phyloP scores from a whole-genome alignment of 257 asterid species.

The Solanum tarapatanum region DNA sequence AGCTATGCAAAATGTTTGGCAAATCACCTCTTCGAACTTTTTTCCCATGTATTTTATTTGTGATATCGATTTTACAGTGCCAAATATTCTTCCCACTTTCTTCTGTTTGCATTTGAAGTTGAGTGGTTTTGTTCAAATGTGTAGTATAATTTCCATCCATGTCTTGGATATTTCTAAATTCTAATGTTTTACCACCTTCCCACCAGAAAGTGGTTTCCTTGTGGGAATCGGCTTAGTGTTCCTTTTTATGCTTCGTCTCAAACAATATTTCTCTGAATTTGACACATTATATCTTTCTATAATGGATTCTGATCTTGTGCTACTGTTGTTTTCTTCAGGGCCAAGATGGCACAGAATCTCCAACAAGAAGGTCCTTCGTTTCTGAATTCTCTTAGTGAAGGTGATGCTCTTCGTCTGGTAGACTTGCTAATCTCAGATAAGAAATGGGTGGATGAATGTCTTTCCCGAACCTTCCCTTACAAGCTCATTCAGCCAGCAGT shows the following conservation, averaged over 20 bases:
- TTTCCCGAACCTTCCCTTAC: constrained; percentile 36
- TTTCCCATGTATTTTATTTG: not conserved
- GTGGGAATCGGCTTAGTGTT: not conserved
- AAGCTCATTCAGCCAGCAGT: constrained; percentile 15
- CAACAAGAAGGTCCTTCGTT: constrained; percentile 39
- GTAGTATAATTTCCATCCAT: not conserved
- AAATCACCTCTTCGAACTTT: not conserved
- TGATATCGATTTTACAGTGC: not conserved
- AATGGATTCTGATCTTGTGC: not conserved
- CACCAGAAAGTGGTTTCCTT: not conserved
- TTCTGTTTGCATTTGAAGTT: not conserved
- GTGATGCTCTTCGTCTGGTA: constrained; percentile 46
- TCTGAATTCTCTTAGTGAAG: constrained; percentile 39
- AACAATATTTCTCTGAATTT: not conserved
- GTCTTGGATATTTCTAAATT: not conserved
- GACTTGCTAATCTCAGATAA: constrained; percentile 56
- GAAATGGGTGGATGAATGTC: constrained; percentile 65
- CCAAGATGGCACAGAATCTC: constrained; percentile 37
- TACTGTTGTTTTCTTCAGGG: constrained; percentile 25
- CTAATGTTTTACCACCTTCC: not conserved
- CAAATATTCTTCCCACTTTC: not conserved
- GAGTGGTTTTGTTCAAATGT: not conserved
- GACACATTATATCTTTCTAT: not conserved
- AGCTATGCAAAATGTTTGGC: not conserved
- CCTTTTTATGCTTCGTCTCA: not conserved